phyloP scores from a whole-genome alignment of 2,329 filamentous ascomycete species.

The Pezicula carpinea region DNA sequence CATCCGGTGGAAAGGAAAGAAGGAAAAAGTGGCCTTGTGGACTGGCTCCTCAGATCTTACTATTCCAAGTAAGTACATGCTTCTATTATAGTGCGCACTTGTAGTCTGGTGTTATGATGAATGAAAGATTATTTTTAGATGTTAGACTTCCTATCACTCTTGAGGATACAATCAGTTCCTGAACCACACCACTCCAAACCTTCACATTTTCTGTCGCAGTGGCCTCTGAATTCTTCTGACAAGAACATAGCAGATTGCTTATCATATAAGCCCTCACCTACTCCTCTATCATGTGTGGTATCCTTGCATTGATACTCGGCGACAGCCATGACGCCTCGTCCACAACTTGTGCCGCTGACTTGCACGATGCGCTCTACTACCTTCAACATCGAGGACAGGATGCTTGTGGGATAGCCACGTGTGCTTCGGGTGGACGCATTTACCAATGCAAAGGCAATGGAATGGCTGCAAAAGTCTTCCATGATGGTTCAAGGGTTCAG shows the following conservation, averaged over 20 bases:
- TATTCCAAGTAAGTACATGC: no score
- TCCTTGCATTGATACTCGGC: conserved; percentile 56
- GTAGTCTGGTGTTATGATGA: conserved; percentile 17
- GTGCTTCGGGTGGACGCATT: conserved; percentile 70
- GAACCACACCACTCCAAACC: conserved; percentile 12
- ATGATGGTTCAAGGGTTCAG: conserved; percentile 67
- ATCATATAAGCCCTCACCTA: not conserved
- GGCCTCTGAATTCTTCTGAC: not conserved
- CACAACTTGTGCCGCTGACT: conserved; percentile 54
- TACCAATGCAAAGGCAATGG: conserved; percentile 90
- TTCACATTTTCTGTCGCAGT: not conserved
- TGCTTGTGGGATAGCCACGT: conserved; percentile 79
- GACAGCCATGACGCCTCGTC: conserved; percentile 42
- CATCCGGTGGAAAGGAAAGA: no score
- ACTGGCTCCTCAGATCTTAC: no score
- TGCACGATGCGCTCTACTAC: conserved; percentile 69
- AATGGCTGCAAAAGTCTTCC: conserved; percentile 80
- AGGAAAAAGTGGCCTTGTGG: no score
- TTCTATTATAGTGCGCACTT: no score
- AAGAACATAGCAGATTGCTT: not conserved
- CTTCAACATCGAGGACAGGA: conserved; percentile 76
- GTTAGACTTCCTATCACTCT: conserved; percentile 25
- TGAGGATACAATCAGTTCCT: conserved; percentile 21
- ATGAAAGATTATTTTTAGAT: conserved; percentile 19
- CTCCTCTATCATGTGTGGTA: conserved; percentile 51